phyloP scores from a whole-genome alignment of 345 rosid species.

The Hypericum perforatum region DNA sequence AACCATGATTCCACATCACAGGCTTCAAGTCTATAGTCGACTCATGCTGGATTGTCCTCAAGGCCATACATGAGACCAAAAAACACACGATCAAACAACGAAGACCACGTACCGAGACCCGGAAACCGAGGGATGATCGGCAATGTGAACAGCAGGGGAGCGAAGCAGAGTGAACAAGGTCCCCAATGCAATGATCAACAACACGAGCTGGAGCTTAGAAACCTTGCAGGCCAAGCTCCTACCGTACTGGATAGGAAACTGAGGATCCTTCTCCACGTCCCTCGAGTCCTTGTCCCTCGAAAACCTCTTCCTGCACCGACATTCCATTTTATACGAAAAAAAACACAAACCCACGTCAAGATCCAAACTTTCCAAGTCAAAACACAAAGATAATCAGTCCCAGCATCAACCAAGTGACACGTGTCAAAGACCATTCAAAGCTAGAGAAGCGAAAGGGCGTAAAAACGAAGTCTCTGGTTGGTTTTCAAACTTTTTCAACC shows the following conservation, averaged over 20 bases:
- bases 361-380: background rate
- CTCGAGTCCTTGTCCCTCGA: conserved; percentile 38
- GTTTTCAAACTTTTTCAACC: too few species aligned
- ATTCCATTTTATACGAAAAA: conserved; percentile 36
- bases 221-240: conserved; percentile 50
- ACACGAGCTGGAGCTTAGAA: conserved; percentile 38
- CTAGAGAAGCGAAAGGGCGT: background rate
- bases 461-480: too few species aligned
- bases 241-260: conserved; percentile 37
- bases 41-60: background rate
- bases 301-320: conserved; percentile 37
- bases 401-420: background rate
- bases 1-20: too few species aligned
- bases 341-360: background rate
- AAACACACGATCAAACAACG: background rate
- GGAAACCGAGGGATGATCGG: conserved; percentile 35
- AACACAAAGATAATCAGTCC: background rate
- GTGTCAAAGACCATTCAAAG: background rate
- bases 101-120: conserved; percentile 27
- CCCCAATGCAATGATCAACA: conserved; percentile 43
- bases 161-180: conserved; percentile 48
- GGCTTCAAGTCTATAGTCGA: too few species aligned
- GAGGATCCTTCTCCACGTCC: conserved; percentile 55
- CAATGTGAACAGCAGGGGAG: conserved; percentile 52
- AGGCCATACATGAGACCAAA: background rate